Percentiles rank a stretch among this genome's conserved stretches.
These are phyloP conservation scores for Candida albicans DNA, from an alignment of 1,139 yeast species.

Conservation along the genomic window DNA sequence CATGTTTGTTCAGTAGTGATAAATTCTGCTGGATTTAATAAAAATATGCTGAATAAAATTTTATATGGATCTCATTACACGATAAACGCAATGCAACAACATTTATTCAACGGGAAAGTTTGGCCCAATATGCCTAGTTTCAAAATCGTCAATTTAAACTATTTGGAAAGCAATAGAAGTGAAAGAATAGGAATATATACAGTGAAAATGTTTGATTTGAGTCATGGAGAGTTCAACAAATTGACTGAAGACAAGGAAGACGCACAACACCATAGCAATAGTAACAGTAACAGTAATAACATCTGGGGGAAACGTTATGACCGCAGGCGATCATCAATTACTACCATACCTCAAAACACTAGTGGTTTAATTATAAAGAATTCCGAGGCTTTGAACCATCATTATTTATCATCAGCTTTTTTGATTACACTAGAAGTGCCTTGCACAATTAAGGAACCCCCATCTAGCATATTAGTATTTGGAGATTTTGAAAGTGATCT, in stretches of 20 bases:
- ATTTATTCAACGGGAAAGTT: conserved; percentile 69
- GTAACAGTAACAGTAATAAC: not conserved
- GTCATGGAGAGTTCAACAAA: conserved; percentile 36
- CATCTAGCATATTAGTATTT: conserved; percentile 50
- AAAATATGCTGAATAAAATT: conserved; percentile 19
- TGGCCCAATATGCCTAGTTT: conserved; percentile 73
- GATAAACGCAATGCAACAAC: conserved; percentile 48
- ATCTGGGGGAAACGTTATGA: conserved; percentile 6
- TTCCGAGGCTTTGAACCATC: conserved; percentile 10
- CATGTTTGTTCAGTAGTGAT: conserved; percentile 70
- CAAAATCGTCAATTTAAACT: conserved; percentile 27
- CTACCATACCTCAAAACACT: conserved; percentile 12
- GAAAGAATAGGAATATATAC: conserved; percentile 21
- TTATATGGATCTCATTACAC: conserved; percentile 59
- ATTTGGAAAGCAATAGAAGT: conserved; percentile 18
- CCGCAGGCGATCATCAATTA: conserved; percentile 15
- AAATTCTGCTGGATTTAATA: conserved; percentile 62
- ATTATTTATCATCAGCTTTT: conserved; percentile 49
- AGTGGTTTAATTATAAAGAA: conserved; percentile 7
- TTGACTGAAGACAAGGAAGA: conserved; percentile 1
- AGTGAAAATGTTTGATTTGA: conserved; percentile 36
- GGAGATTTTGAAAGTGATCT: conserved; percentile 82
- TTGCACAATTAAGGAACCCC: conserved; percentile 18
- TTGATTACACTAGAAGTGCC: conserved; percentile 38
- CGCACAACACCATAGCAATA: not conserved